Base-by-base conservation (phyloP, 140 eudicot species). In the Ambrosia hybrid region DNA sequence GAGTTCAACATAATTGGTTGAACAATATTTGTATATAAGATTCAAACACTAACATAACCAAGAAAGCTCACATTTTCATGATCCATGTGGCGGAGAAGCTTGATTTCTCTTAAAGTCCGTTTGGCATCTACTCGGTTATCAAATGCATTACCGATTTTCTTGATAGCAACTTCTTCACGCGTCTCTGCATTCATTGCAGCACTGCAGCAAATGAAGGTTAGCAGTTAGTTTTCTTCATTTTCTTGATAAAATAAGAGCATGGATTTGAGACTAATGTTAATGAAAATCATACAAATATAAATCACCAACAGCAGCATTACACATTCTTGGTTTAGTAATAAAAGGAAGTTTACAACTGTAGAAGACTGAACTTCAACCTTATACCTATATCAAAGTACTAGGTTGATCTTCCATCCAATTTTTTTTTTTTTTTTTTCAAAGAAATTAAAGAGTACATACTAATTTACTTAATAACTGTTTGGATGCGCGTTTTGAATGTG, bases 171-270 rank as follows among this genome's bases (percentile, higher is more conserved):
- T 85, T 87, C 95, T 82, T 92, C 98, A 46, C 86, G 90, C 2
- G 98, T 92, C 85, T 89, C 96, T 3, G 98, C 82, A 65, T 92
- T 92, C 85, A 85, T 74, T 39, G 98, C 98, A 71, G 98, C 98
- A 75, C 98, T 92, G 87, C 38, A 71, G 76, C 71, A 78, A 75
- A 62, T 15, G 13, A 46, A 75, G 45, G 26, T 12, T 34, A 57
- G 21, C 1, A 34, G 61, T 68, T 36, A 76, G 34, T 57, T 52
- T 57, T 65, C 72, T 71, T 76, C 75, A 34, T 12, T 46, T 0
- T 5, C n/a, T n/a, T n/a, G n/a, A n/a, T n/a, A n/a, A n/a, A n/a
- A n/a, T n/a, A n/a, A n/a, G n/a, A n/a, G n/a, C n/a, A n/a, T n/a
- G n/a, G n/a, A n/a, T n/a, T n/a, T 39, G 45, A 39, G 45, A 39